phyloP scores from a whole-genome alignment of 2,329 filamentous ascomycete genomes.

The Phaeoacremonium minimum region DNA sequence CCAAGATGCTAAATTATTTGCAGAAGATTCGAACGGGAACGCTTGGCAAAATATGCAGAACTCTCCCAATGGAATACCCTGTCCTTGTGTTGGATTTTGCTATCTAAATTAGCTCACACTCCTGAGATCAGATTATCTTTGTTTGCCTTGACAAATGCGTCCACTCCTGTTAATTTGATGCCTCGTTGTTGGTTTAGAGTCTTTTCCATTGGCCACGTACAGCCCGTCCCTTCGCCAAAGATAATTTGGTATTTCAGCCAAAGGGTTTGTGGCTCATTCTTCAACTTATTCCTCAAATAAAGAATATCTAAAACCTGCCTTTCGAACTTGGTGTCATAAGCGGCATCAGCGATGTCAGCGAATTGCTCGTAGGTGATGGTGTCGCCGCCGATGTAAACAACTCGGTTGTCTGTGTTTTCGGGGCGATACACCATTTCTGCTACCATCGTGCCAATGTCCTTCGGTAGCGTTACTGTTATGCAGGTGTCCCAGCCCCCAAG shows the following conservation, averaged over 20 bases:
- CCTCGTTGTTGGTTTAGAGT: slow-evolving; percentile 49
- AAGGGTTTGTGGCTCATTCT: slow-evolving; percentile 36
- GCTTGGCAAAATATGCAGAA: too few species aligned
- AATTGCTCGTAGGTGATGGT: slow-evolving; percentile 53
- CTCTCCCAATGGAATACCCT: too few species aligned
- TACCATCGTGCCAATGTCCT: slow-evolving; percentile 59
- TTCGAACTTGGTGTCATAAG: slow-evolving; percentile 33
- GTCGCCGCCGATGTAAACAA: slow-evolving; percentile 58
- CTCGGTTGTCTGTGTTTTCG: slow-evolving; percentile 24
- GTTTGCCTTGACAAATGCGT: slow-evolving; percentile 22
- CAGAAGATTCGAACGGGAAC: too few species aligned
- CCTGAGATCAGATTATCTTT: too few species aligned
- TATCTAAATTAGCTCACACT: too few species aligned
- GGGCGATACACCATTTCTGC: slow-evolving; percentile 49
- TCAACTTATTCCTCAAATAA: slow-evolving; percentile 38
- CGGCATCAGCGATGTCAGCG: slow-evolving; percentile 45
- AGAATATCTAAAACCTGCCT: slow-evolving; percentile 45
- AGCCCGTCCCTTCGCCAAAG: slow-evolving; percentile 54
- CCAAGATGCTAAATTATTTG: too few species aligned
- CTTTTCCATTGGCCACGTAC: slow-evolving; percentile 49
- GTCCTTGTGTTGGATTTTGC: too few species aligned
- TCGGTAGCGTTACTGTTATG: slow-evolving; percentile 58
- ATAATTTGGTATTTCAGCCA: slow-evolving; percentile 58
- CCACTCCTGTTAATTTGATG: slow-evolving; percentile 38
- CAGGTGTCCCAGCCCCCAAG: slow-evolving; percentile 58